Evolutionary conservation across 352 stramenopile genomes (phyloP).

Genomic region (Pythium aphanidermatum): DNA sequence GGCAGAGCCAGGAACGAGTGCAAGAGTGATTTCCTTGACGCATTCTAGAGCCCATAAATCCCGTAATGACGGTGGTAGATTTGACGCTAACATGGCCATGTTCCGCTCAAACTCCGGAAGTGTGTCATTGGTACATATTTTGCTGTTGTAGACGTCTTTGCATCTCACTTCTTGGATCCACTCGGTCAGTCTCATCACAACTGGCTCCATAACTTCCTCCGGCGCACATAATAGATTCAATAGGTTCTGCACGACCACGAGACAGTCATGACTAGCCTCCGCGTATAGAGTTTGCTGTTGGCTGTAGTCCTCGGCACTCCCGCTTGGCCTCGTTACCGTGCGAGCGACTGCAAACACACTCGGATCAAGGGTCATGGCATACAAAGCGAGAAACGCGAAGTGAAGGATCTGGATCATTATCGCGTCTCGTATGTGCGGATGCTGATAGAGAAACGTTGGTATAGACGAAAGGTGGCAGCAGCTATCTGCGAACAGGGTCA

Average conservation of each 20-base stretch:
- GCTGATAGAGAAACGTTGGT: constrained; percentile 15
- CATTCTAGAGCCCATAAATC: constrained; percentile 52
- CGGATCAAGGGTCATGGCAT: constrained; percentile 11
- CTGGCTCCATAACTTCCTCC: constrained; percentile 7
- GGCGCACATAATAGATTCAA: constrained; percentile 27
- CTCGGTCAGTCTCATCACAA: constrained; percentile 7
- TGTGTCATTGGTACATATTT: no score
- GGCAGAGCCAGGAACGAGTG: constrained; percentile 25
- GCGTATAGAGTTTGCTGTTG: constrained; percentile 19
- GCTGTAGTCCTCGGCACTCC: not conserved
- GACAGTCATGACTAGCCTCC: constrained; percentile 29
- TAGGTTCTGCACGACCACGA: constrained; percentile 44
- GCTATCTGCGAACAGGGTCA: constrained; percentile 27
- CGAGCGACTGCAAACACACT: constrained; percentile 12
- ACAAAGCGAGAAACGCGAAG: constrained; percentile 25
- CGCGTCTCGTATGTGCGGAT: constrained; percentile 14
- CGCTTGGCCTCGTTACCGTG: not conserved
- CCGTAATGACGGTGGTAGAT: constrained; percentile 23
- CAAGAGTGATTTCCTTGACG: constrained; percentile 44
- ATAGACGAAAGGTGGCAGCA: constrained; percentile 20
- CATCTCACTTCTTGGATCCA: constrained; percentile 3
- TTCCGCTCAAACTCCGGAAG: not conserved
- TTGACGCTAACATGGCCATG: constrained; percentile 20
- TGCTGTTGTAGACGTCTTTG: not conserved
- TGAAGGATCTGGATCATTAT: constrained; percentile 29